phyloP scores from a whole-genome alignment of 176 grass and related monocot genomes.

The Metroxylon sagu region DNA sequence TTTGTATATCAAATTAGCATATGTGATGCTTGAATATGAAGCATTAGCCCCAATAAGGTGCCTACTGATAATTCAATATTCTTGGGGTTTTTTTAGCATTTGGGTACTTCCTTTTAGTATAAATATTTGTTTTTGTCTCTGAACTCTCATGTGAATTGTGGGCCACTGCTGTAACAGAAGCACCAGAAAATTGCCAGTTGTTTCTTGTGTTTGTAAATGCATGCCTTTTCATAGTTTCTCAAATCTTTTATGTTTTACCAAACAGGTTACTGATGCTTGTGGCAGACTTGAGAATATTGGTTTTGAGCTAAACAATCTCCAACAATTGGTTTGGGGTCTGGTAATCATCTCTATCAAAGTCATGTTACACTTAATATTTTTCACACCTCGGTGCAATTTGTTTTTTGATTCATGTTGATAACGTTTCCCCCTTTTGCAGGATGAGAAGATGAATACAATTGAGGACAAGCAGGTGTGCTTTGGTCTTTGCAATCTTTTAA shows the following conservation, averaged over 20 bases:
- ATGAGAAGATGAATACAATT: conserved; percentile 86
- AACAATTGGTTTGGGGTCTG: conserved; percentile 79
- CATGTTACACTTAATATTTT: neutral
- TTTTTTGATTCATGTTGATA: neutral
- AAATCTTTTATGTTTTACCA: conserved; percentile 16
- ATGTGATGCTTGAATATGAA: neutral
- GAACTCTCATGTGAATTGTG: neutral
- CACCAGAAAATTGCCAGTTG: neutral
- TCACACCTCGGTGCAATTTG: neutral
- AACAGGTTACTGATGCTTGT: conserved; percentile 80
- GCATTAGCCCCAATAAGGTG: no score
- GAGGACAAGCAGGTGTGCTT: conserved; percentile 67
- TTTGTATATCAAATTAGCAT: neutral
- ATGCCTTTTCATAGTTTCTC: conserved; percentile 11
- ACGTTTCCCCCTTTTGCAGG: conserved; percentile 27
- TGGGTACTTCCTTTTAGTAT: no score
- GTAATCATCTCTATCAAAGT: conserved; percentile 26
- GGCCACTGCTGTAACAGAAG: no score
- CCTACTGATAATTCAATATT: no score
- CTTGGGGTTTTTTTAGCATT: no score
- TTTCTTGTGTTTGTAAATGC: conserved; percentile 6
- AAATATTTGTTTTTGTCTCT: neutral
- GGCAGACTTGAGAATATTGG: conserved; percentile 74
- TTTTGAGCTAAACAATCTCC: conserved; percentile 69
- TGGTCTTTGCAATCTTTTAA: no score